Evolutionary conservation across 2,329 filamentous ascomycete genomes (phyloP).

Genomic region (Cladosporium colombiae): DNA sequence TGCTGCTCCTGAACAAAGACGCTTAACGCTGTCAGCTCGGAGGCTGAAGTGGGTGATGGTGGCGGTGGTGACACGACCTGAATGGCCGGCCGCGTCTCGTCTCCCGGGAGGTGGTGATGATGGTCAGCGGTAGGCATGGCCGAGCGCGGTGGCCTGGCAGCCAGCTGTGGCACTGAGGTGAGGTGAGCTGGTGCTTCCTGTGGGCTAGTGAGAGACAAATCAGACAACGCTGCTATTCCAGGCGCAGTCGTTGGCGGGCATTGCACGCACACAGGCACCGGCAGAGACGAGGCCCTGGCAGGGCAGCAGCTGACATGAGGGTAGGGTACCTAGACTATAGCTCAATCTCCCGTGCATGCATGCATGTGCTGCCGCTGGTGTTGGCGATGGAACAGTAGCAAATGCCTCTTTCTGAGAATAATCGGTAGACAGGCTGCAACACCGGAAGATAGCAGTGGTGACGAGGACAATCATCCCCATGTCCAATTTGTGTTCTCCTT

Average conservation of each 20-base stretch:
- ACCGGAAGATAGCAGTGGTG: not conserved
- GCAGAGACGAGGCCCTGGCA: slow-evolving; percentile 1
- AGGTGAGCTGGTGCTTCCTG: slow-evolving; percentile 3
- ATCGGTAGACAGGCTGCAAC: not conserved
- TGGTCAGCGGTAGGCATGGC: slow-evolving; percentile 10
- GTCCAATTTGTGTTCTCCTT: not conserved
- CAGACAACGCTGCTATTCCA: slow-evolving; percentile 6
- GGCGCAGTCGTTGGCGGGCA: slow-evolving; percentile 1
- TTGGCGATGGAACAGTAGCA: not conserved
- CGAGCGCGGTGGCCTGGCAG: not conserved
- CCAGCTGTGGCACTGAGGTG: not conserved
- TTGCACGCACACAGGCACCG: not conserved
- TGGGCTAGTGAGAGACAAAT: not conserved
- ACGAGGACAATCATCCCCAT: not conserved
- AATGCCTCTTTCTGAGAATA: not conserved
- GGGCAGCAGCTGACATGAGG: not conserved
- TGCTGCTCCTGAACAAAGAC: slow-evolving; percentile 1
- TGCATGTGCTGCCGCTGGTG: not conserved
- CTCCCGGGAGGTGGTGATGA: not conserved
- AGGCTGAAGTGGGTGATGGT: slow-evolving; percentile 9
- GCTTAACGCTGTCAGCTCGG: slow-evolving; percentile 4
- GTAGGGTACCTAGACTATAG: not conserved
- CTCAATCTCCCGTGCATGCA: not conserved
- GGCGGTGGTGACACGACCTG: slow-evolving; percentile 16
- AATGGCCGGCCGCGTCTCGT: not conserved